Evolutionary conservation across 352 stramenopile genomes (phyloP).

Genomic region (Phytophthora hybrid): DNA sequence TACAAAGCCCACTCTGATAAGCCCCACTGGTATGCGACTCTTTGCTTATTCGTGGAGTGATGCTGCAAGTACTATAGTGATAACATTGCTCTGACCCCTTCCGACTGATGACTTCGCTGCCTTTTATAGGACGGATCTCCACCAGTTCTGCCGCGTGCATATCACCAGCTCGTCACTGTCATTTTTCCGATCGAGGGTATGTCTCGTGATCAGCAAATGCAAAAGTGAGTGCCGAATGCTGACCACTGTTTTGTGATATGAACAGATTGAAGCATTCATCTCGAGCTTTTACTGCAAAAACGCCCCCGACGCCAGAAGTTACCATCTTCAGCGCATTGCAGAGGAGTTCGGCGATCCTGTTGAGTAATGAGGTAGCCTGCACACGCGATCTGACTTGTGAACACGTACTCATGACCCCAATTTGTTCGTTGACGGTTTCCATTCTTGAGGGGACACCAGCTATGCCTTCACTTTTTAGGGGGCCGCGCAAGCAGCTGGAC

Average conservation of each 20-base stretch:
- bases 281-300: conserved; percentile 76
- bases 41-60: not conserved
- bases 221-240: not conserved
- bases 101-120: not conserved
- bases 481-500: not conserved
- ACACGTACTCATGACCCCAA: conserved; percentile 21
- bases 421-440: conserved; percentile 37
- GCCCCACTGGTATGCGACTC: conserved; percentile 48
- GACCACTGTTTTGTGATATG: conserved; percentile 2
- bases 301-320: conserved; percentile 59
- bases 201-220: not conserved
- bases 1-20: conserved; percentile 55
- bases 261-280: conserved; percentile 78
- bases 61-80: not conserved
- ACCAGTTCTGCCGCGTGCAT: conserved; percentile 70
- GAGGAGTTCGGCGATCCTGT: conserved; percentile 64
- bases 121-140: conserved; percentile 65
- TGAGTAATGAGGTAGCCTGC: conserved; percentile 24
- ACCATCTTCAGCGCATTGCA: conserved; percentile 63
- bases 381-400: conserved; percentile 11
- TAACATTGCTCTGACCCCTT: not conserved
- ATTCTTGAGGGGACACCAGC: conserved; percentile 31
- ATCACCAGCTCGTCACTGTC: conserved; percentile 79
- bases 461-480: conserved; percentile 16
- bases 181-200: conserved; percentile 79